Evolutionary conservation across 2,329 filamentous ascomycete genomes (phyloP), one percentile per base, ranked within the genome.

Genomic region (Penicillium polonicum): DNA sequence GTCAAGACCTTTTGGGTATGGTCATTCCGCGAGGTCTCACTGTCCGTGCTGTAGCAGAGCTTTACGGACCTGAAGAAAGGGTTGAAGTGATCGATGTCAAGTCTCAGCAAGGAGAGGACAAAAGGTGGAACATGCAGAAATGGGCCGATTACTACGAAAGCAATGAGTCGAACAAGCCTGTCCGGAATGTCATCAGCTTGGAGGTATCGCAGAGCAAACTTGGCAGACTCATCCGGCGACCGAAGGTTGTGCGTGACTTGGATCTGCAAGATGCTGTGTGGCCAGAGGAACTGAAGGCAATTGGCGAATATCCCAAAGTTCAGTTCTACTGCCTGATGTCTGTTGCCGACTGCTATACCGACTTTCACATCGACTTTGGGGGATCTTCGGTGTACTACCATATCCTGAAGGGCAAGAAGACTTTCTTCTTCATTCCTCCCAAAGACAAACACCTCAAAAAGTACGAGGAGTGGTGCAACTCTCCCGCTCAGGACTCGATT

Each of bases 291-390:
- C 65, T 79, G n/a, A 71, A 79, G 66, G 82, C 83, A 48, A 80
- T 82, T 61, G 79, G 80, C 31, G 80, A 85, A 53, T 84, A 80
- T 55, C 84, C 85, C 7, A 83, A 85, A 57, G 86, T 89, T 8
- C 85, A 88, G 59, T 88, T 86, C 66, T 88, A 88, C 74, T 87
- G 85, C 67, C 74, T 89, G 36, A 89, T 89, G 86, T 88, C 86
- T 5, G 85, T 88, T 23, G 84, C 85, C 13, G 86, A 89, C 70
- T 88, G 85, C 71, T 89, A 87, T 63, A 89, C 86, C 21, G 86
- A 89, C 70, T 89, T 89, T 64, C 86, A 89, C 71, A 87, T 89
- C 67, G 86, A 89, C 68, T 89, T 89, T 71, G 86, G 86, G 36
- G 86, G 86, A 5, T 88, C 86, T 4, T 88, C 86, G 1, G 86